Evolutionary conservation across 1,284 basidiomycete genomes (phyloP), one percentile per base, ranked within the genome.

Genomic region (Boletus chippewaensis): DNA sequence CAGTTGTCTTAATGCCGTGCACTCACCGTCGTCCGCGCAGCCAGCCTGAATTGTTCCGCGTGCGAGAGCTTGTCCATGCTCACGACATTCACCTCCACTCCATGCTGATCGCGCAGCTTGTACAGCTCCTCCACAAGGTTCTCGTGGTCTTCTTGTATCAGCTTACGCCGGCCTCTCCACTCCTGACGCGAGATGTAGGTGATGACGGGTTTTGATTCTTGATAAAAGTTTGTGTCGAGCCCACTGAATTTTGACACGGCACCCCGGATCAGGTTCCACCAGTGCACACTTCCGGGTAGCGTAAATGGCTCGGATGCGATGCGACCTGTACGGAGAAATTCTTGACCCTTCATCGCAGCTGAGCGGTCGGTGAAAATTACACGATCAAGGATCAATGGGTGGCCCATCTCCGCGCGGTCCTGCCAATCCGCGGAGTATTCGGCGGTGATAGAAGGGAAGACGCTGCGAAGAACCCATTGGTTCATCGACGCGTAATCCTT

Each of bases 401-500:
- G 78, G 4, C 72, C 79, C 65, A 87, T 82, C 51, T 81, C 76
- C 3, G 78, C 74, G 45, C 90, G 82, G 60, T 94, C 91, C 20
- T 71, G 72, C 83, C 87, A 92, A 67, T 94, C 91, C 55, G 83
- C 76, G 34, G 76, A 74, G 66, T 87, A 92, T 62, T 92, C 86
- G 62, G 85, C 76, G 2, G 80, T 74, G 52, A 83, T 74, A 5
- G 83, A 84, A 2, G 91, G 91, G 66, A 94, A 91, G 47, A 81
- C 77, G 44, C 84, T 76, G 54, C 83, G 77, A 50, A 83, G 71
- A 62, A 91, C 80, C 76, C 81, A 87, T 71, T 91, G 78, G 61
- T 90, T 91, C 84, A 91, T 87, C 18, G 72, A 67, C 0, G 91
- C 81, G 58, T 92, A 92, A 70, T 95, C 91, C 35, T 90, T 81